Evolutionary conservation across 2,329 filamentous ascomycete species (phyloP).

Genomic region (Aspergillus neoniger): DNA sequence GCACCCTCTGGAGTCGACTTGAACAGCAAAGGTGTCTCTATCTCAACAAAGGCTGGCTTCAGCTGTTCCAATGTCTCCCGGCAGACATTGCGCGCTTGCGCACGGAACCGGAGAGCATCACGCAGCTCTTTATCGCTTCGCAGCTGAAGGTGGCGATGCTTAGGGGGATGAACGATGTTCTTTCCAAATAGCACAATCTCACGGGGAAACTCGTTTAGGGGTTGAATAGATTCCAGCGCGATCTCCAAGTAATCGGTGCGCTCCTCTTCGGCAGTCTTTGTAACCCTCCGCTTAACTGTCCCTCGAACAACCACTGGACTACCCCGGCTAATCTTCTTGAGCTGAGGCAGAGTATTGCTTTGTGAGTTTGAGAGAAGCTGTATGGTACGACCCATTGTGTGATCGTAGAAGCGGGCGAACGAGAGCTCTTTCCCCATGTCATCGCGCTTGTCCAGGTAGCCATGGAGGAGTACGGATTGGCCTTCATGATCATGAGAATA

Average conservation of each 20-base stretch:
- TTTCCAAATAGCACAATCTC: conserved; percentile 76
- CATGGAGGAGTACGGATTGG: conserved; percentile 59
- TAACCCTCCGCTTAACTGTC: conserved; percentile 45
- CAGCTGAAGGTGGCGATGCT: conserved; percentile 80
- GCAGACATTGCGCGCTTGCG: conserved; percentile 57
- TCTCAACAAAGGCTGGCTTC: conserved; percentile 64
- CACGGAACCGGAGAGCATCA: conserved; percentile 70
- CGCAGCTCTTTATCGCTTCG: conserved; percentile 70
- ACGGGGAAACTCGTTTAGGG: conserved; percentile 71
- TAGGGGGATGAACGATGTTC: conserved; percentile 70
- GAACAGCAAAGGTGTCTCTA: conserved; percentile 93
- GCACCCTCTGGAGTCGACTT: conserved; percentile 97
- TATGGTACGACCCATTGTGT: conserved; percentile 47
- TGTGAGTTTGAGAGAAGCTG: conserved; percentile 53
- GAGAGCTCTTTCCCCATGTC: conserved; percentile 69
- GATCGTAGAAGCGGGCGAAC: conserved; percentile 64
- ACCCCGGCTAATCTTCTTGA: conserved; percentile 51
- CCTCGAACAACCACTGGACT: conserved; percentile 59
- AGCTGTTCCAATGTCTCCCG: conserved; percentile 57
- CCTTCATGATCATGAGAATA: conserved; percentile 33
- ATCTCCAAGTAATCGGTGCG: conserved; percentile 57
- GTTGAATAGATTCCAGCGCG: conserved; percentile 61
- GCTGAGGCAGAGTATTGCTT: conserved; percentile 38
- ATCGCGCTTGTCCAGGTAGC: conserved; percentile 70
- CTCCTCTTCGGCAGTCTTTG: conserved; percentile 31